Conservation (phyloP, 305 asterid species). For the Ilex paraguariensis region DNA sequence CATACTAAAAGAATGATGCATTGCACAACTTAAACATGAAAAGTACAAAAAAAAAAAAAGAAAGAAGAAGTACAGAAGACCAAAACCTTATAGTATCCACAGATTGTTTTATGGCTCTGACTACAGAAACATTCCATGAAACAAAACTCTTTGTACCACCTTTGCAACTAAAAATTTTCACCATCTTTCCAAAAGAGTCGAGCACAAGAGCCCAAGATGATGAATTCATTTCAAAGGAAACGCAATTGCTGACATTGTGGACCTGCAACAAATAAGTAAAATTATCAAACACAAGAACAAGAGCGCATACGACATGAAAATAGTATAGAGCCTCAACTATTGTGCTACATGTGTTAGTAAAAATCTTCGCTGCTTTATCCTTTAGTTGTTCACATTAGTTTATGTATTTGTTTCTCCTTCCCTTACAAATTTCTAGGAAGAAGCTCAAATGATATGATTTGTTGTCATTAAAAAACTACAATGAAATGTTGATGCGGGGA, state of each 20-base stretch:
- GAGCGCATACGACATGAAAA: too few relatives aligned
- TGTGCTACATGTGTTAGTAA: too few relatives aligned
- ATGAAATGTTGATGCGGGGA: too few relatives aligned
- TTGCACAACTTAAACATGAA: neutral
- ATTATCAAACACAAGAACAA: too few relatives aligned
- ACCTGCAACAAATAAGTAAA: slow-evolving; percentile 42
- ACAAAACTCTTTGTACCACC: slow-evolving; percentile 25
- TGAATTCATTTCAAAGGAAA: slow-evolving; percentile 47
- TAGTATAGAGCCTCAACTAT: too few relatives aligned
- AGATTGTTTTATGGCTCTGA: slow-evolving; percentile 55
- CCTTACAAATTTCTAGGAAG: too few relatives aligned
- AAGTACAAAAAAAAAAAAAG: neutral
- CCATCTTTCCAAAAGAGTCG: slow-evolving; percentile 41
- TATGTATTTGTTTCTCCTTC: too few relatives aligned
- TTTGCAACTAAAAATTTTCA: slow-evolving; percentile 39
- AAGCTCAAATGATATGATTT: too few relatives aligned
- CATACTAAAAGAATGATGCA: slow-evolving; percentile 2
- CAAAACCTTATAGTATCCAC: slow-evolving; percentile 60
- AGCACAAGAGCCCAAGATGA: slow-evolving; percentile 50
- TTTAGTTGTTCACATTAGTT: too few relatives aligned
- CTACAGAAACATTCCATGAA: slow-evolving; percentile 29
- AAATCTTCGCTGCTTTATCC: too few relatives aligned
- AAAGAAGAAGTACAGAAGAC: slow-evolving; percentile 10
- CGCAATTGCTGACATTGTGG: slow-evolving; percentile 36
- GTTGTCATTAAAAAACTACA: too few relatives aligned